Conservation (phyloP, 495 filamentous ascomycete genomes). For the Hypoxylon rickii region DNA sequence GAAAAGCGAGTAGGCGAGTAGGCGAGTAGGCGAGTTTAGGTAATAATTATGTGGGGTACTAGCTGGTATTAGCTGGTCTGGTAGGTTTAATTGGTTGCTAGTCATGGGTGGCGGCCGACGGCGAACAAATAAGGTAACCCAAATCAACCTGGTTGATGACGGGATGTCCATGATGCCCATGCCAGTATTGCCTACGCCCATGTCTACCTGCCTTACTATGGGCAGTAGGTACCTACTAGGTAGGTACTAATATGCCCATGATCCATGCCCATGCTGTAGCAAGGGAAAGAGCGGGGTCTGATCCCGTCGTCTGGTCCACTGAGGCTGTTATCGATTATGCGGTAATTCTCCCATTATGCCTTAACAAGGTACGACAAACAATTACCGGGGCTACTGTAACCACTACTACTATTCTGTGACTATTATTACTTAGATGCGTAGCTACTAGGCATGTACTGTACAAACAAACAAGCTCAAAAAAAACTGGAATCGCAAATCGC, state of each 20-base stretch:
- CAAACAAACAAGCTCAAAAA: neutral
- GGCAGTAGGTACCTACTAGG: neutral
- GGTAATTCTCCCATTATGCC: neutral
- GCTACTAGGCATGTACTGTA: neutral
- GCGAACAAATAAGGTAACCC: conserved; percentile 16
- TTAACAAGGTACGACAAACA: conserved; percentile 10
- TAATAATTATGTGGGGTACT: neutral
- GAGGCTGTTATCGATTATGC: conserved; percentile 18
- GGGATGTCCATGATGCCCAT: conserved; percentile 1
- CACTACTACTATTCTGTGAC: too few relatives aligned
- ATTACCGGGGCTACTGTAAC: neutral
- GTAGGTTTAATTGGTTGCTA: too few relatives aligned
- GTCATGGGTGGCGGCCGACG: conserved; percentile 1
- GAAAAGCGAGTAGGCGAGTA: conserved; percentile 1
- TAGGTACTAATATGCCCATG: neutral
- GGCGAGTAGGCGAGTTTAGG: neutral
- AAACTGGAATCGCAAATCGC: neutral
- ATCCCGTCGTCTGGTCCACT: too few relatives aligned
- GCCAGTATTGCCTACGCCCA: too few relatives aligned
- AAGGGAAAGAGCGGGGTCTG: conserved; percentile 8
- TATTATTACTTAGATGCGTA: neutral
- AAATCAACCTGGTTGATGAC: conserved; percentile 13
- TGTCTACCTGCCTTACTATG: too few relatives aligned
- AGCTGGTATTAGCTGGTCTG: too few relatives aligned
- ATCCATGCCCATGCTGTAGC: too few relatives aligned